These are phyloP conservation scores for Pythium aphanidermatum DNA, from an alignment of 352 stramenopile genomes.

Conservation along the genomic window DNA sequence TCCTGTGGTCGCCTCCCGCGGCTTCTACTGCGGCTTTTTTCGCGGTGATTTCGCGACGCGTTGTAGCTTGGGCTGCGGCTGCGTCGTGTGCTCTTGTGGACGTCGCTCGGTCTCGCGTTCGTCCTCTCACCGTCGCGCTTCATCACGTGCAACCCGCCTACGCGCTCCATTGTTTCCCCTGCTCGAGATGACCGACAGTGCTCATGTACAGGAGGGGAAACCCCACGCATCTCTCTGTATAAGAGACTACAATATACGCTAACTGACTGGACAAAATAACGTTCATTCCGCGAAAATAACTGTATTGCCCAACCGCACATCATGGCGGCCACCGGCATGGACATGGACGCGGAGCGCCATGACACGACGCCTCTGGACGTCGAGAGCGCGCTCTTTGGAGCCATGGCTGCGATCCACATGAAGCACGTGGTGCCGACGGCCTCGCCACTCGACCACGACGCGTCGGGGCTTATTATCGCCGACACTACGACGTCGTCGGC, in stretches of 20 bases:
- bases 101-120: neutral
- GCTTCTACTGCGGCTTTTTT: slow-evolving; percentile 4
- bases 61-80: slow-evolving; percentile 7
- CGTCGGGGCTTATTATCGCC: too few relatives aligned
- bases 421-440: slow-evolving; percentile 2
- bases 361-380: neutral
- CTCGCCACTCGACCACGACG: neutral
- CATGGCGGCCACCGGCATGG: slow-evolving; percentile 1
- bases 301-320: neutral
- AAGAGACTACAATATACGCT: too few relatives aligned
- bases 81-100: neutral
- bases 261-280: too few relatives aligned
- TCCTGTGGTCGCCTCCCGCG: slow-evolving; percentile 10
- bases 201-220: neutral
- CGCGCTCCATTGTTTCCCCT: slow-evolving; percentile 8
- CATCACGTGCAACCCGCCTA: slow-evolving; percentile 25
- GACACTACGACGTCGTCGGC: too few relatives aligned
- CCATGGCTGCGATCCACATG: slow-evolving; percentile 7
- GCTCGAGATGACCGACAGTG: too few relatives aligned
- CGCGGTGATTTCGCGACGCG: neutral
- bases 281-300: too few relatives aligned
- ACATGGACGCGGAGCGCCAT: neutral
- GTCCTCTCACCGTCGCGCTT: slow-evolving; percentile 10
- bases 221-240: too few relatives aligned
- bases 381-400: slow-evolving; percentile 5